phyloP scores from a whole-genome alignment of 176 grass and related monocot species.

The Lolium multiflorum region DNA sequence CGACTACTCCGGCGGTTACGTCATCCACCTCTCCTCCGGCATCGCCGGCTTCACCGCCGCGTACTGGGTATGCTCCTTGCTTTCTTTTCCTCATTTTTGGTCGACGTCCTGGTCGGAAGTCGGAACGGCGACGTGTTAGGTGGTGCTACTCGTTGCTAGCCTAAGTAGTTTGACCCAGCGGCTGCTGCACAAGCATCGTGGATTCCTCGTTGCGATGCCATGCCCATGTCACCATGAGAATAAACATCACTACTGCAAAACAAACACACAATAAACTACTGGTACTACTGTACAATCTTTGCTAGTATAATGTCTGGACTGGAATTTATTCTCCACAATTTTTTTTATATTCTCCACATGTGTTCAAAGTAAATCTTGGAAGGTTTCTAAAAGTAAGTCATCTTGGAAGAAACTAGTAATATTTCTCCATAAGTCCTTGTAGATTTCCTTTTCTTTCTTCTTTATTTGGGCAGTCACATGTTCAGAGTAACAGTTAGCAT shows the following conservation, averaged over 20 bases:
- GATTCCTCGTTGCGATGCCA: conserved; percentile 28
- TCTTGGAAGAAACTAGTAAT: background rate
- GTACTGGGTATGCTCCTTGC: too few relatives aligned
- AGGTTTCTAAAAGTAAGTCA: background rate
- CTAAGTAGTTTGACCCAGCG: conserved; percentile 42
- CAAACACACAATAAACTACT: background rate
- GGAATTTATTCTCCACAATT: background rate
- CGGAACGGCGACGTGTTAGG: conserved; percentile 36
- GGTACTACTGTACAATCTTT: too few relatives aligned
- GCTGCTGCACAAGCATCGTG: background rate
- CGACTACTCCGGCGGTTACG: conserved; percentile 94
- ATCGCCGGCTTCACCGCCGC: conserved; percentile 88
- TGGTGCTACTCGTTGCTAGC: background rate
- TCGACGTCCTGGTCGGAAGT: background rate
- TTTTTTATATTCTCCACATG: too few relatives aligned
- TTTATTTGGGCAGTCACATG: conserved; percentile 27
- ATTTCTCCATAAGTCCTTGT: too few relatives aligned
- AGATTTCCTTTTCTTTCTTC: background rate
- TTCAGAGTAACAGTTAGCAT: too few relatives aligned
- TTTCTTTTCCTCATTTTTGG: background rate
- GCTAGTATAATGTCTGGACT: too few relatives aligned
- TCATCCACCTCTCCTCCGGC: conserved; percentile 91
- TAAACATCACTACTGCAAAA: background rate
- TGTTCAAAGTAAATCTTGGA: background rate
- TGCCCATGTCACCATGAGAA: conserved; percentile 13